These are phyloP conservation scores for Boletellus ananiceps DNA, from an alignment of 768 basidiomycete genomes.

Conservation along the genomic window DNA sequence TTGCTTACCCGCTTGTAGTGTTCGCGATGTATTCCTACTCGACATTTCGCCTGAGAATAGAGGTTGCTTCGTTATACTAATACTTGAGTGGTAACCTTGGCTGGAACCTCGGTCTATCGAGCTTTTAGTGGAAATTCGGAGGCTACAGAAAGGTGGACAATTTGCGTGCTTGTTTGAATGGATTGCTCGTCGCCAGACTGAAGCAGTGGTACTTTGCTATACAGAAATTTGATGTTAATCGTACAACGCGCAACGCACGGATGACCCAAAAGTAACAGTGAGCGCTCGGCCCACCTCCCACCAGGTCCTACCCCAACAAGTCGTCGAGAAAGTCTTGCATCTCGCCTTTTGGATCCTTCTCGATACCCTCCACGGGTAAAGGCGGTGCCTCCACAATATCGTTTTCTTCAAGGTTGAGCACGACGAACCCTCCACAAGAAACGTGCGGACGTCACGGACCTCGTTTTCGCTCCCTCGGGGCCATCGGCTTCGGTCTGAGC, in stretches of 20 bases:
- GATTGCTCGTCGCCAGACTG: too few relatives aligned
- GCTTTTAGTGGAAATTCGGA: too few relatives aligned
- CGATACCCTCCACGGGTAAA: conserved; percentile 37
- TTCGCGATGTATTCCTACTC: conserved; percentile 7
- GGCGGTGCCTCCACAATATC: conserved; percentile 47
- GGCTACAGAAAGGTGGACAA: too few relatives aligned
- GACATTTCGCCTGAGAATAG: background rate
- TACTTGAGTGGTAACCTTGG: too few relatives aligned
- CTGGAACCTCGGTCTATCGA: too few relatives aligned
- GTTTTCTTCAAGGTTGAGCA: conserved; percentile 26
- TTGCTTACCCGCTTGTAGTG: background rate
- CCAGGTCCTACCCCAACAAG: conserved; percentile 39
- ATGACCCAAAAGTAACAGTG: too few relatives aligned
- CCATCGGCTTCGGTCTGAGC: conserved; percentile 36
- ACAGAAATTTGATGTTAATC: too few relatives aligned
- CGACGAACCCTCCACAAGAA: background rate
- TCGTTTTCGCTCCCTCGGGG: conserved; percentile 34
- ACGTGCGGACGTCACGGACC: conserved; percentile 23
- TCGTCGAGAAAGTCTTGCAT: conserved; percentile 76
- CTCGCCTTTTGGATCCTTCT: conserved; percentile 45
- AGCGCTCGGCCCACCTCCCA: too few relatives aligned
- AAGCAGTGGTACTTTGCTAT: too few relatives aligned
- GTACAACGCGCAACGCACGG: background rate
- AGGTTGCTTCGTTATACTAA: background rate
- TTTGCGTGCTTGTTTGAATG: too few relatives aligned